Evolutionary conservation across 257 asterid genomes (phyloP), one percentile per base, ranked within the genome.

Genomic region (Dorcoceras hygrometricum): DNA sequence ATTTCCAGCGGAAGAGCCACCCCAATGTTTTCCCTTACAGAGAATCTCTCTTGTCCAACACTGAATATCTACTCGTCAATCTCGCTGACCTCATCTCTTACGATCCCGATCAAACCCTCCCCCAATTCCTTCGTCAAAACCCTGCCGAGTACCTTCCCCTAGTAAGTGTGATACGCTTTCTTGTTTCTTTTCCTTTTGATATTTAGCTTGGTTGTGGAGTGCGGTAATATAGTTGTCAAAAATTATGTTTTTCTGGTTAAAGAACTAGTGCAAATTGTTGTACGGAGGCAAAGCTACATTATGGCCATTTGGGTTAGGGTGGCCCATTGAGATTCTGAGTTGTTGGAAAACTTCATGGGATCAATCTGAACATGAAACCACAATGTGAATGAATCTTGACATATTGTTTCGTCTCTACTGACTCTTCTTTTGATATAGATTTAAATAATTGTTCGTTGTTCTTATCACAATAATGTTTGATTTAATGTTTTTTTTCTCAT

Each of bases 141-240:
- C 99, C 99, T 2, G 95, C 99, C 6, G 97, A 93, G 66, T 90
- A 78, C 55, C 95, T 93, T 18, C 96, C 99, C 22, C 83, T 93
- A 71, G 99, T 92, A 82, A 39, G 67, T 69, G 27, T 24, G 14
- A 16, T 53, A n/a, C 34, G 46, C 46, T 9, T 36, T 36, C 46
- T 8, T 10, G 4, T 36, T 39, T 39, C 6, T 11, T 39, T 5
- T 39, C 10, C 12, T 34, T 4, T 10, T 1, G 12, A 28, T 28
- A 0, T 3, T 5, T 4, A 3, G 50, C 18, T 39, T 39, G 50
- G n/a, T 11, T 39, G 50, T 39, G 50, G n/a, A 12, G 0, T 39
- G 50, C 6, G 6, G 36, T 31, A 31, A 6, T 31, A 31, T n/a
- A 28, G 2, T 28, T 28, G 5, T 5, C 6, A 8, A 8, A 39